Percentiles rank a stretch among this genome's conserved stretches.
Conservation (phyloP, 495 filamentous ascomycete species). For the Baudoinia panamericana region DNA sequence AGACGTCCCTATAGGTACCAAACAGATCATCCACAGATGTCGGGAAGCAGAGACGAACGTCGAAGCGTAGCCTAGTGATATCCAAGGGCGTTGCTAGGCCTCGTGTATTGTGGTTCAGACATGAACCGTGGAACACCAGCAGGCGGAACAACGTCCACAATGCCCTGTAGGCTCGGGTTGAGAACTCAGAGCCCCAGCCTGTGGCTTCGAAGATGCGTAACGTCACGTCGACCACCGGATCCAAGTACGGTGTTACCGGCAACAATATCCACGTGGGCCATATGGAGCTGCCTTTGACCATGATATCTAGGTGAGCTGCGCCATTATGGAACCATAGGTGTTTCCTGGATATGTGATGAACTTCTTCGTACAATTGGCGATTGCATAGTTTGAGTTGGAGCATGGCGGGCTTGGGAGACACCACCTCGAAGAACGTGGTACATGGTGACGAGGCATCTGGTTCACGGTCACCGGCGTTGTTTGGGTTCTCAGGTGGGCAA, state of each 20-base stretch:
- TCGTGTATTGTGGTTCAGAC: background rate
- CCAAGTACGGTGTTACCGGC: background rate
- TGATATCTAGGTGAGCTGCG: conserved; percentile 1
- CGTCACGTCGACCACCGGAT: background rate
- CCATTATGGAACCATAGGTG: background rate
- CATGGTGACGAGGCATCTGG: background rate
- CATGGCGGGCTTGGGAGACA: background rate
- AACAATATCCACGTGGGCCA: conserved; percentile 4
- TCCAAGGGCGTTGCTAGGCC: background rate
- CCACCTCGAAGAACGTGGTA: background rate
- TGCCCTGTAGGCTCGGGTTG: background rate
- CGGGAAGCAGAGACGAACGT: conserved; percentile 1
- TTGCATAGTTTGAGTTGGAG: background rate
- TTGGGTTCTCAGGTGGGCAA: background rate
- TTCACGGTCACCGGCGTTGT: background rate
- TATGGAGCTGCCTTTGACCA: background rate
- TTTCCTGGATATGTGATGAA: background rate
- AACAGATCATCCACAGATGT: conserved; percentile 6
- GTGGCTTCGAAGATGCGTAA: background rate
- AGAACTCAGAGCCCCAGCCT: conserved; percentile 1
- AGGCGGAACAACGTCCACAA: conserved; percentile 5
- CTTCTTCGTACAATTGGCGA: background rate
- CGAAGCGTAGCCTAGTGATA: background rate
- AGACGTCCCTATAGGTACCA: conserved; percentile 2
- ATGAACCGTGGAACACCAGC: conserved; percentile 1